phyloP scores from a whole-genome alignment of 169 alveolate genomes.

The Cryptosporidium bovis region DNA sequence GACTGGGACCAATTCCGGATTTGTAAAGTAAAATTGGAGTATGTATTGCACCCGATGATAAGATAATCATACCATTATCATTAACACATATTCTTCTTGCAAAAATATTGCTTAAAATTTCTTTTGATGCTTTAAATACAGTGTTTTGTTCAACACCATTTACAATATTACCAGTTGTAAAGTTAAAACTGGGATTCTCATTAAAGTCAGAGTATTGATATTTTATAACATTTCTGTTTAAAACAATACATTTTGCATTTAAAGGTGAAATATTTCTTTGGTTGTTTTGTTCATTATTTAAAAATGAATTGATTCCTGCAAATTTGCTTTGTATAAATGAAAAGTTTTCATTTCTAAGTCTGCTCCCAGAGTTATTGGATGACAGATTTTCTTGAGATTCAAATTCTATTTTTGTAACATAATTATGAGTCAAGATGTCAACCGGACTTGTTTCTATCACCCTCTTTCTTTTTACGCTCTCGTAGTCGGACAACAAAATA shows the following conservation, averaged over 20 bases:
- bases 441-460: conserved; percentile 59
- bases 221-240: conserved; percentile 13
- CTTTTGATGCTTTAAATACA: conserved; percentile 25
- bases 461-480: conserved; percentile 27
- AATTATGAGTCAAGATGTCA: conserved; percentile 36
- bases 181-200: conserved; percentile 21
- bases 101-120: conserved; percentile 24
- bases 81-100: conserved; percentile 75
- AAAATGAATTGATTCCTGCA: background rate
- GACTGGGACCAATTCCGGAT: conserved; percentile 78
- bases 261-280: background rate
- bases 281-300: background rate
- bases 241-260: conserved; percentile 54
- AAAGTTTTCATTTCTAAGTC: background rate
- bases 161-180: background rate
- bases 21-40: conserved; percentile 76
- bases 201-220: conserved; percentile 15
- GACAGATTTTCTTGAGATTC: background rate
- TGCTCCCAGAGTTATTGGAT: background rate
- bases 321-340: conserved; percentile 11
- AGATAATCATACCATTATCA: conserved; percentile 74
- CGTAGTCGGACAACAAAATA: conserved; percentile 46
- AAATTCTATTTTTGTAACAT: conserved; percentile 56
- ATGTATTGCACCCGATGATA: conserved; percentile 79
- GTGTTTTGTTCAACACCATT: background rate